Evolutionary conservation across 345 rosid species (phyloP), one percentile per base, ranked within the genome.

Genomic region (Linum lewisii): DNA sequence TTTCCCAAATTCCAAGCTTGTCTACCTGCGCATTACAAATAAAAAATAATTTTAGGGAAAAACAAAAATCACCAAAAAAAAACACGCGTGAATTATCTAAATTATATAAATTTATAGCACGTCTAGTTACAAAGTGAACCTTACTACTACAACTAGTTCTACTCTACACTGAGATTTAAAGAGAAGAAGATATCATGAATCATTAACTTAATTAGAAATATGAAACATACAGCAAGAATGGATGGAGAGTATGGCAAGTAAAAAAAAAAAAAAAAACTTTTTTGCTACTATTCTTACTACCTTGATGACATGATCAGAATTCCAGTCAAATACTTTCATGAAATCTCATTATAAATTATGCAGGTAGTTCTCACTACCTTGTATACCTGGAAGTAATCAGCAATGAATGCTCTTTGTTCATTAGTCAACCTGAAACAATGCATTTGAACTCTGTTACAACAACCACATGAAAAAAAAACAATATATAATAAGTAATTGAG

Each of bases 161-260:
- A n/a, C n/a, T n/a, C n/a, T n/a, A n/a, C n/a, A n/a, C n/a, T n/a
- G n/a, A n/a, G n/a, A n/a, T n/a, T n/a, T n/a, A n/a, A n/a, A n/a
- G n/a, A n/a, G n/a, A n/a, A n/a, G n/a, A n/a, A n/a, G n/a, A n/a
- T n/a, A n/a, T n/a, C n/a, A n/a, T n/a, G n/a, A n/a, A n/a, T n/a
- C n/a, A n/a, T n/a, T n/a, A n/a, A n/a, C n/a, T n/a, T n/a, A n/a
- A n/a, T n/a, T n/a, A n/a, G n/a, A n/a, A n/a, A n/a, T n/a, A n/a
- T n/a, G n/a, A 1, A 20, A 21, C 98, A 62, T 79, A 92, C 95
- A 57, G 86, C 63, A 92, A 90, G 70, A 89, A 92, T 26, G 98
- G 98, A 81, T 88, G 93, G 74, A 92, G 91, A 64, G 22, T 80
- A 55, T 34, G 75, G 42, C 95, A 90, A 22, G 73, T 72, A 65